Percentiles rank a stretch among this genome's conserved stretches.
phyloP scores from a whole-genome alignment of 441 rosid species.

The Corymbia citriodora region DNA sequence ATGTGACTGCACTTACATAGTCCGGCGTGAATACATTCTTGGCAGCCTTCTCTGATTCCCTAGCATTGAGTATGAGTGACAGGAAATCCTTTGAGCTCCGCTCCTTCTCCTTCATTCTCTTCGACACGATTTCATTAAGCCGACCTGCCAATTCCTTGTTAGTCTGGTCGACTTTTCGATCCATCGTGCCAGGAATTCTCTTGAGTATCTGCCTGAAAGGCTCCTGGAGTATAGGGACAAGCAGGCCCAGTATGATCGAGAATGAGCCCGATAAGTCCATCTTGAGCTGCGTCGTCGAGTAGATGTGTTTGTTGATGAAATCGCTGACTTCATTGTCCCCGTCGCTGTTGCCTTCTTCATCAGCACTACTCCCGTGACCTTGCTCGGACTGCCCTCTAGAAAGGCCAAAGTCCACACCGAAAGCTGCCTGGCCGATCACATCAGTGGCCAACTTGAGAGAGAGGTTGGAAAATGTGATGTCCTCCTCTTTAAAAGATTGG shows the following conservation, averaged over 20 bases:
- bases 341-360: constrained; percentile 8
- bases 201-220: constrained; percentile 81
- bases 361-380: constrained; percentile 6
- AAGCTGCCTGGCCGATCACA: constrained; percentile 91
- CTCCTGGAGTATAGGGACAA: constrained; percentile 79
- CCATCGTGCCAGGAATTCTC: constrained; percentile 89
- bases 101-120: constrained; percentile 47
- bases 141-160: constrained; percentile 44
- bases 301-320: constrained; percentile 76
- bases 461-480: constrained; percentile 59
- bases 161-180: constrained; percentile 70
- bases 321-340: constrained; percentile 43
- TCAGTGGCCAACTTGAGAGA: constrained; percentile 84
- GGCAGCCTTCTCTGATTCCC: constrained; percentile 52
- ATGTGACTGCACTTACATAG: constrained; percentile 77
- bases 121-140: constrained; percentile 71
- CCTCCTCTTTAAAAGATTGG: constrained; percentile 24
- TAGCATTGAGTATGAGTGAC: constrained; percentile 63
- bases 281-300: constrained; percentile 93
- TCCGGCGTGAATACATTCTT: constrained; percentile 54
- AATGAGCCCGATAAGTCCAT: constrained; percentile 90
- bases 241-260: constrained; percentile 72
- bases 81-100: constrained; percentile 65
- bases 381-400: constrained; percentile 29
- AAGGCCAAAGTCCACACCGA: constrained; percentile 83